Base-by-base conservation (phyloP, 495 filamentous ascomycete genomes). In the Penicillium argentinense region DNA sequence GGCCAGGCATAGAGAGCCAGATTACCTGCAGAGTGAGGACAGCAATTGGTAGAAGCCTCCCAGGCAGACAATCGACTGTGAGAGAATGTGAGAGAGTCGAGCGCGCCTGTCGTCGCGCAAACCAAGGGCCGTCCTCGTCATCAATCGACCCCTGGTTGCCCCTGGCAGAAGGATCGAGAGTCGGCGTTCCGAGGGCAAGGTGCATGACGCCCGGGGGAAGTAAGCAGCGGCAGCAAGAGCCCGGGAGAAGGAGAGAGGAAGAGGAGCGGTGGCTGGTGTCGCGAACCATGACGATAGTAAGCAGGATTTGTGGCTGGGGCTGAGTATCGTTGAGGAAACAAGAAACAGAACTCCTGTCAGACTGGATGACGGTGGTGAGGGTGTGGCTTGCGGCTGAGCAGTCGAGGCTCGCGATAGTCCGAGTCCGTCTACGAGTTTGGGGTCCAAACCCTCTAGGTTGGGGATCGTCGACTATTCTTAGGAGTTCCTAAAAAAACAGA, bases 261-360 rank as follows among this genome's bases (percentile, higher is more conserved):
- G 28, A 38, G 34, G 39, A 18, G 14, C 37, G 36, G 58, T 56
- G 49, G 58, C 58, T 61, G 47, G 51, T 58, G 51, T 22, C 19
- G 38, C 55, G 37, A 62, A 59, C 56, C 51, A 53, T 1, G 19
- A 33, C 4, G 7, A 22, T n/a, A 38, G 42, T 54, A 48, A 47
- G 44, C 26, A 21, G 28, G 6, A 16, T 25, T 14, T 42, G 58
- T 57, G 55, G 55, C 53, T 57, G 60, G 42, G 60, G 60, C 60
- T 47, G 37, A 49, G 59, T 36, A 46, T 32, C n/a, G n/a, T n/a
- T 24, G 37, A 43, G 21, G 11, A 33, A 21, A n/a, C 39, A 24
- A 27, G 27, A 34, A 24, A 18, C 22, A 39, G 34, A 21, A 19
- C 37, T 9, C 33, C 17, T 21, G 33, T 36, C 33, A 36, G 33